Percentiles rank a stretch among this genome's conserved stretches.
phyloP scores from a whole-genome alignment of 192 early-diverging fungal species.

The Backusella luteola region DNA sequence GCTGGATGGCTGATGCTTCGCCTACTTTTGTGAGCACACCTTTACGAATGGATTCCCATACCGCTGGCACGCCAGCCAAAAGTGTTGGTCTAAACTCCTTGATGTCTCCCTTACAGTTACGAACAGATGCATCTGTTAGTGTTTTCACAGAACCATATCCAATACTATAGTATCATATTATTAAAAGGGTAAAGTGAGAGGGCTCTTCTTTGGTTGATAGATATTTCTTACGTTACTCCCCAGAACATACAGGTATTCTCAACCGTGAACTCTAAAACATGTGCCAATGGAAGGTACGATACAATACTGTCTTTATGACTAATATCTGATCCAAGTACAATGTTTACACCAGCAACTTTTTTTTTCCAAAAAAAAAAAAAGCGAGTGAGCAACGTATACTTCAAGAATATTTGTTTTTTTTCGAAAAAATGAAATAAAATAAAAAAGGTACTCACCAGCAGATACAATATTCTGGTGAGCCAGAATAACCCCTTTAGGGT shows the following conservation, averaged over 20 bases:
- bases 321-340: constrained; percentile 48
- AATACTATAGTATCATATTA: constrained; percentile 11
- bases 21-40: constrained; percentile 38
- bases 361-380: constrained; percentile 10
- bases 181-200: not conserved
- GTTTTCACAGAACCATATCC: constrained; percentile 61
- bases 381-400: not conserved
- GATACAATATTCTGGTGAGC: constrained; percentile 82
- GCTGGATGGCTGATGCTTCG: constrained; percentile 45
- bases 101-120: constrained; percentile 64
- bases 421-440: not conserved
- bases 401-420: not conserved
- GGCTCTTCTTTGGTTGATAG: not conserved
- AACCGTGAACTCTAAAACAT: constrained; percentile 59
- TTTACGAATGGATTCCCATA: constrained; percentile 56
- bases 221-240: constrained; percentile 26
- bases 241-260: constrained; percentile 38
- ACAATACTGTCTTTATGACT: constrained; percentile 50
- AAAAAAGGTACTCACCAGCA: constrained; percentile 47
- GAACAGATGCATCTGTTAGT: constrained; percentile 53
- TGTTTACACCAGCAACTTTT: constrained; percentile 59
- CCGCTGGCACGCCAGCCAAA: constrained; percentile 61
- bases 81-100: constrained; percentile 58
- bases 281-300: constrained; percentile 85
- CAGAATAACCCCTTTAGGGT: constrained; percentile 90